Base-by-base conservation (phyloP, 2,329 filamentous ascomycete genomes). In the Arthrobotrys megalospora region DNA sequence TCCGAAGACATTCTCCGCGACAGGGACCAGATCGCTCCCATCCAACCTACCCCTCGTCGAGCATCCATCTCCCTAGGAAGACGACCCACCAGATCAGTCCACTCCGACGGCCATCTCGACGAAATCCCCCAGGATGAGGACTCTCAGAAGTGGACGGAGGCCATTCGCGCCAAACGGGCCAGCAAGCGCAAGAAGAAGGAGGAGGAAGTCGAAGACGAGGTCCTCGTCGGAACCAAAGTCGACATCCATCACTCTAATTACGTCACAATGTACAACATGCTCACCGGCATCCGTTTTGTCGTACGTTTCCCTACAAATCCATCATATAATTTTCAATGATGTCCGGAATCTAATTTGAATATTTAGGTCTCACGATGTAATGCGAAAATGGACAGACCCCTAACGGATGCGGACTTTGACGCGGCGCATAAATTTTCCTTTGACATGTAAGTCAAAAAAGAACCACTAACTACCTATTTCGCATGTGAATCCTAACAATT, bases 221-320 rank as follows among this genome's bases (percentile, higher is more conserved):
- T 99, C 8, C 89, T 98, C 36, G 94, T 99, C 16, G 96, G 96
- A 76, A 99, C 93, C 75, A 98, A 97, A 86, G 96, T 99, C 65
- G 96, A 99, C 83, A 94, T 98, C 86, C 92, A 93, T 82, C 96
- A 99, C 84, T 92, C 93, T 81, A 98, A 98, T 85, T 99, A 93
- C 91, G 94, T 97, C 52, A 97, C 94, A 1, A 96, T 96, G 76
- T 99, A 99, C 87, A 99, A 99, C 85, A 99, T 99, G 96, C 89
- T 99, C 86, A 99, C 96, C 45, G 96, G 96, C 80, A 99, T 99
- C 83, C 94, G 96, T 70, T 97, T 98, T 72, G 80, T 81, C 71
- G 81, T 80, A 64, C 12, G 72, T 79, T 24, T 55, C 16, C 24
- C 24, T 24, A 41, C 43, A 12, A 28, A 19, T 47, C 19, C 2